Evolutionary conservation across 768 basidiomycete species (phyloP).

Genomic region (Termitomyces bulborhizus): DNA sequence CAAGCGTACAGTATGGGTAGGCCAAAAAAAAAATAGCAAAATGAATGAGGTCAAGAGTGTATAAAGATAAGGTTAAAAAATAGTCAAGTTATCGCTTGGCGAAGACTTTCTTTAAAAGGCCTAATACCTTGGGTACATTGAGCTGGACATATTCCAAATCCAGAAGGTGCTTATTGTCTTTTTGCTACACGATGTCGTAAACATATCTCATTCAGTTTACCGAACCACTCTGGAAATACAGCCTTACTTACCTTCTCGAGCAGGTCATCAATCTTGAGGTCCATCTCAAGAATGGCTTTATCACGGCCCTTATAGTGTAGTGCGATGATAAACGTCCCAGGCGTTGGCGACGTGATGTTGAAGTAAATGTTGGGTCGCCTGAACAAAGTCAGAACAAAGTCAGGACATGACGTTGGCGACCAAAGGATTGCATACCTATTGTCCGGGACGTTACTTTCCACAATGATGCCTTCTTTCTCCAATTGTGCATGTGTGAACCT

Average conservation of each 20-base stretch:
- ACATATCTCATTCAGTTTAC: neutral
- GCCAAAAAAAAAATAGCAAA: slow-evolving; percentile 16
- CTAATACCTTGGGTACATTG: slow-evolving; percentile 92
- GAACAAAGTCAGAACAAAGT: slow-evolving; percentile 1
- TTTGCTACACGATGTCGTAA: slow-evolving; percentile 60
- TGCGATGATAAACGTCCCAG: slow-evolving; percentile 98
- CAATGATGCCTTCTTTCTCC: slow-evolving; percentile 98
- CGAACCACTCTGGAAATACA: neutral
- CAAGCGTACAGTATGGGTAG: slow-evolving; percentile 10
- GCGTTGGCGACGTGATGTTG: slow-evolving; percentile 96
- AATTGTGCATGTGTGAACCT: slow-evolving; percentile 97
- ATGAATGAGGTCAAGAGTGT: slow-evolving; percentile 17
- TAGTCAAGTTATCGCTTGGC: slow-evolving; percentile 61
- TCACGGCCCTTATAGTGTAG: slow-evolving; percentile 98
- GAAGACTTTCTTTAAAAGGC: slow-evolving; percentile 90
- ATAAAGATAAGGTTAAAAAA: slow-evolving; percentile 22
- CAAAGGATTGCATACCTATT: slow-evolving; percentile 62
- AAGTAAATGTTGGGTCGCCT: slow-evolving; percentile 98
- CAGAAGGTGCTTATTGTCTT: slow-evolving; percentile 94
- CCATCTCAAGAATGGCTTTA: slow-evolving; percentile 99
- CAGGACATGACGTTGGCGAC: neutral
- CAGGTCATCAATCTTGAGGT: slow-evolving; percentile 96
- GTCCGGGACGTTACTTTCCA: slow-evolving; percentile 98
- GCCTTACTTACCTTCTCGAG: slow-evolving; percentile 79
- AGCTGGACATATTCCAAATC: slow-evolving; percentile 98